Evolutionary conservation across 1,284 basidiomycete genomes (phyloP).

Genomic region (Austroboletus sp.): DNA sequence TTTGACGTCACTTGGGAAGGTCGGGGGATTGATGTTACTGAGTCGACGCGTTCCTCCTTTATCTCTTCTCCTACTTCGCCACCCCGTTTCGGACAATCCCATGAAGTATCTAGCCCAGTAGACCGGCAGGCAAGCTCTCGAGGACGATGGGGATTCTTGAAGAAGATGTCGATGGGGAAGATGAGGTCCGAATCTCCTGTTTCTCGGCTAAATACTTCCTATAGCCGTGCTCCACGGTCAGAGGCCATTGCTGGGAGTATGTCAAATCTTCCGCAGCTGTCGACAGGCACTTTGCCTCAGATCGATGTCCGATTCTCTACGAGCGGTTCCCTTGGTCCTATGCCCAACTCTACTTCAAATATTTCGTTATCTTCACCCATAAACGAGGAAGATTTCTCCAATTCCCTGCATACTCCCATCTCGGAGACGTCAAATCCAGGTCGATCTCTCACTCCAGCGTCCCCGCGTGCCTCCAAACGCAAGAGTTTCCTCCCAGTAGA

Average conservation of each 20-base stretch:
- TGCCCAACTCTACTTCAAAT: conserved; percentile 29
- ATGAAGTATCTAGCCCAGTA: conserved; percentile 17
- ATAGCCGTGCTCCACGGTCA: conserved; percentile 18
- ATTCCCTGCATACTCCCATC: conserved; percentile 1
- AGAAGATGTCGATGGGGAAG: conserved; percentile 94
- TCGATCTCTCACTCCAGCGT: conserved; percentile 44
- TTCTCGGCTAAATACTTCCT: conserved; percentile 18
- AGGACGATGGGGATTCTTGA: conserved; percentile 85
- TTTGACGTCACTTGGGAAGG: conserved; percentile 35
- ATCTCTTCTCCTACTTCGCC: conserved; percentile 28
- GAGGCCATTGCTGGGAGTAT: conserved; percentile 13
- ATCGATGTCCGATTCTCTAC: conserved; percentile 68
- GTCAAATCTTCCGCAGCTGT: conserved; percentile 25
- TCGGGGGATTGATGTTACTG: conserved; percentile 10
- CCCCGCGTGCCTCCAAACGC: conserved; percentile 56
- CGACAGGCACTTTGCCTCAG: conserved; percentile 43
- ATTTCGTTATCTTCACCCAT: conserved; percentile 28
- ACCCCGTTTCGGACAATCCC: conserved; percentile 18
- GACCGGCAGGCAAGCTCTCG: conserved; percentile 26
- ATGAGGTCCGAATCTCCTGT: conserved; percentile 55
- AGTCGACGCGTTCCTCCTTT: conserved; percentile 25
- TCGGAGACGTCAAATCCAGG: conserved; percentile 23
- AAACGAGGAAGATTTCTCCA: conserved; percentile 19
- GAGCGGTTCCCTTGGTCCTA: conserved; percentile 49
- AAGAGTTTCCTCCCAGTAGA: conserved; percentile 83